These are phyloP conservation scores for Penicillium roqueforti DNA, from an alignment of 495 filamentous ascomycete genomes.

Conservation along the genomic window DNA sequence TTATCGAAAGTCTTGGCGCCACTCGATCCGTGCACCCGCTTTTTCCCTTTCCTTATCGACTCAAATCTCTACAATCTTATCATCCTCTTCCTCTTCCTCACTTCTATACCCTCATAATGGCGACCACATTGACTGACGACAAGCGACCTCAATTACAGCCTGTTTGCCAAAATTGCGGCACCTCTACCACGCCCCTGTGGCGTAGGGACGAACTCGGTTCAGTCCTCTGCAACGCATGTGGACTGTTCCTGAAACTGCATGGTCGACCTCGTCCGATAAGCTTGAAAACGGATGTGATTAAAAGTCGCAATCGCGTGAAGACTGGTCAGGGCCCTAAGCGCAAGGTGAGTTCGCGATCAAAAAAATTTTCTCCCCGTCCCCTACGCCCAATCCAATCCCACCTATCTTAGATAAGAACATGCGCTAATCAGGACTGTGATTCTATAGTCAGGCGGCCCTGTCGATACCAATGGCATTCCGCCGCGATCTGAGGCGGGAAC, in stretches of 20 bases:
- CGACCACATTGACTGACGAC: slow-evolving; percentile 53
- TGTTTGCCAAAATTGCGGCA: slow-evolving; percentile 94
- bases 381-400: slow-evolving; percentile 2
- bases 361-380: slow-evolving; percentile 25
- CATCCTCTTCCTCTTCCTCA: slow-evolving; percentile 27
- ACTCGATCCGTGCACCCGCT: slow-evolving; percentile 31
- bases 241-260: slow-evolving; percentile 95
- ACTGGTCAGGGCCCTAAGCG: slow-evolving; percentile 82
- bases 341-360: slow-evolving; percentile 58
- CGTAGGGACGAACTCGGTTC: slow-evolving; percentile 92
- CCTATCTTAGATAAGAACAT: slow-evolving; percentile 22
- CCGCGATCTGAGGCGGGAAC: slow-evolving; percentile 56
- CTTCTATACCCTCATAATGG: slow-evolving; percentile 44
- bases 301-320: slow-evolving; percentile 97
- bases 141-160: slow-evolving; percentile 70
- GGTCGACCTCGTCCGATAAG: slow-evolving; percentile 88
- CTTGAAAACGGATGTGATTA: slow-evolving; percentile 99
- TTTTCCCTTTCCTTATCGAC: slow-evolving; percentile 40
- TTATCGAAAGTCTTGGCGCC: slow-evolving; percentile 33
- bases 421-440: slow-evolving; percentile 26
- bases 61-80: slow-evolving; percentile 54
- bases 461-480: slow-evolving; percentile 56
- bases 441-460: slow-evolving; percentile 41
- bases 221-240: slow-evolving; percentile 99
- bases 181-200: slow-evolving; percentile 94